Percentiles rank a stretch among this genome's conserved stretches.
Conservation (phyloP, 352 stramenopile species). For the Phytophthora litchii region DNA sequence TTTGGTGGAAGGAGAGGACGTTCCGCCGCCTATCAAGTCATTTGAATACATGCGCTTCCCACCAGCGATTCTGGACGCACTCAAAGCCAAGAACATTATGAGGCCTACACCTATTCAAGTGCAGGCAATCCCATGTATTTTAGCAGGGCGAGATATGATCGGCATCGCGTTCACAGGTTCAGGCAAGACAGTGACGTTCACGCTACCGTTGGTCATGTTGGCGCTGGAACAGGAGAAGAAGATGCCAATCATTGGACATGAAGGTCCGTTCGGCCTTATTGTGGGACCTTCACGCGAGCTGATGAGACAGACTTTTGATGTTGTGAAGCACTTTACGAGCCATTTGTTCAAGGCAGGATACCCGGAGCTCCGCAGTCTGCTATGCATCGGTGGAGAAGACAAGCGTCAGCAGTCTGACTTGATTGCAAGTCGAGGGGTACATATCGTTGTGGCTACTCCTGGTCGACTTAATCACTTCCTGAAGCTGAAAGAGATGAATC, state of each 20-base stretch:
- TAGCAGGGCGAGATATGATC: slow-evolving; percentile 97
- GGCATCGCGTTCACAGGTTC: slow-evolving; percentile 99
- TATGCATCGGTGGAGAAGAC: slow-evolving; percentile 97
- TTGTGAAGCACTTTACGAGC: slow-evolving; percentile 94
- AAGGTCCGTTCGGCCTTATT: slow-evolving; percentile 98
- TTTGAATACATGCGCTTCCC: slow-evolving; percentile 99
- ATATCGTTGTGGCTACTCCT: slow-evolving; percentile 97
- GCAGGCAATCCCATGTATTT: slow-evolving; percentile 97
- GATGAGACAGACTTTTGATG: slow-evolving; percentile 97
- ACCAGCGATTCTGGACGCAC: slow-evolving; percentile 88
- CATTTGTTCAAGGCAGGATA: slow-evolving; percentile 73
- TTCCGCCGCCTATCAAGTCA: slow-evolving; percentile 95
- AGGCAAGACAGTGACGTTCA: slow-evolving; percentile 99
- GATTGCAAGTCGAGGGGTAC: slow-evolving; percentile 89
- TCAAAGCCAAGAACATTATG: slow-evolving; percentile 96
- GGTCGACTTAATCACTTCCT: slow-evolving; percentile 97
- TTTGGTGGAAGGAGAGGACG: slow-evolving; percentile 95
- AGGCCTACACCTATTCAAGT: slow-evolving; percentile 98
- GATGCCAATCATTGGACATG: slow-evolving; percentile 92
- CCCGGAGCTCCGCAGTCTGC: slow-evolving; percentile 89
- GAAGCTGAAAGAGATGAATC: slow-evolving; percentile 94
- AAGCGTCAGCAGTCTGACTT: slow-evolving; percentile 92
- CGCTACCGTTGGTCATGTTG: slow-evolving; percentile 96
- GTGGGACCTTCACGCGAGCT: slow-evolving; percentile 97
- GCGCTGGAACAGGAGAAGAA: slow-evolving; percentile 97